Evolutionary conservation across 140 eudicot genomes (phyloP).

Genomic region (Oenanthe javanica): DNA sequence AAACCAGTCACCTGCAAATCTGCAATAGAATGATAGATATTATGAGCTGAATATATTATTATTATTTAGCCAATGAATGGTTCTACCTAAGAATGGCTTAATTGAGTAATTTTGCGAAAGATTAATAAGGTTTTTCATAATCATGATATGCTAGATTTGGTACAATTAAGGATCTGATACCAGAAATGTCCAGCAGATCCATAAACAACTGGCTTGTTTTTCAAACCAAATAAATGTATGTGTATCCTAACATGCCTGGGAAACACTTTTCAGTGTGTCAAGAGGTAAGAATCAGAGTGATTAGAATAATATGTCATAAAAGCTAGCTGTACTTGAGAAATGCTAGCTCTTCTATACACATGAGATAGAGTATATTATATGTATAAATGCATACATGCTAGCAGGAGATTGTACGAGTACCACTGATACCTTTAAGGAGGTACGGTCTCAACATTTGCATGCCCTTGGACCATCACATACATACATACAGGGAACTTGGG

Average conservation of each 20-base stretch:
- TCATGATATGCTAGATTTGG: not conserved
- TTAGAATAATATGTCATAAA: not conserved
- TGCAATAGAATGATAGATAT: no score
- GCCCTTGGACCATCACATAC: not conserved
- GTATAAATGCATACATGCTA: not conserved
- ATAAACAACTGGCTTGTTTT: not conserved
- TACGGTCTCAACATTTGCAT: not conserved
- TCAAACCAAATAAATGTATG: not conserved
- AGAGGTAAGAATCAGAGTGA: not conserved
- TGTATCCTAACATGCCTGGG: not conserved
- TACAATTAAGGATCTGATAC: not conserved
- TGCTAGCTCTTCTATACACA: not conserved
- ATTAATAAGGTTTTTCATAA: not conserved
- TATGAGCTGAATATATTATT: not conserved
- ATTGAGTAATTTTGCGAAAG: not conserved
- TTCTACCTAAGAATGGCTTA: not conserved
- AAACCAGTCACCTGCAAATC: no score
- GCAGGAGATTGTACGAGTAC: not conserved
- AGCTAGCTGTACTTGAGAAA: not conserved
- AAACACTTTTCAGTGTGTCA: no score
- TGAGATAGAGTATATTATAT: no score
- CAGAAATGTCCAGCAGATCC: not conserved
- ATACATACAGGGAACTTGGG: no score
- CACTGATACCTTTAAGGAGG: not conserved
- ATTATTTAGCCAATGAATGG: not conserved